Evolutionary conservation across 805 yeast genomes (phyloP).

Genomic region (Lachancea cidri): DNA sequence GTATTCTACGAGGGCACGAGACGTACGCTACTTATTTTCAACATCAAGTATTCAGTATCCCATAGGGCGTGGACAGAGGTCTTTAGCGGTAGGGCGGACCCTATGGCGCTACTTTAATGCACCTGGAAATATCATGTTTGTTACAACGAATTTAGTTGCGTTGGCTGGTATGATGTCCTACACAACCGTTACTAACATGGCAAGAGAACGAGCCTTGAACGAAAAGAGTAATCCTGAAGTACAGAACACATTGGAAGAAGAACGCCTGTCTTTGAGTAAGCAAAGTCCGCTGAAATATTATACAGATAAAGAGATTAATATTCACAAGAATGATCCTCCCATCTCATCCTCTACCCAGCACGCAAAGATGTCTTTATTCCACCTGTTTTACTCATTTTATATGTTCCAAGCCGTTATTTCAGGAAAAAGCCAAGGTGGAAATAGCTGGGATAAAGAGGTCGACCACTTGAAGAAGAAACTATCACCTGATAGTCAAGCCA

Average conservation of each 20-base stretch:
- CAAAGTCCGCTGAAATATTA: slow-evolving; percentile 8
- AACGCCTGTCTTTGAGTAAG: too few relatives aligned
- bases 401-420: slow-evolving; percentile 17
- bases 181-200: slow-evolving; percentile 25
- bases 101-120: slow-evolving; percentile 38
- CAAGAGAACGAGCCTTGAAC: slow-evolving; percentile 9
- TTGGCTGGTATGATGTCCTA: slow-evolving; percentile 33
- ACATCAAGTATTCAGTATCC: neutral
- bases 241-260: too few relatives aligned
- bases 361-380: slow-evolving; percentile 25
- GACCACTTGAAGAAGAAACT: slow-evolving; percentile 1
- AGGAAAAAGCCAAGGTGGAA: neutral
- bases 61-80: neutral
- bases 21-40: neutral
- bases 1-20: neutral
- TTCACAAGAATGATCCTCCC: slow-evolving; percentile 10
- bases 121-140: slow-evolving; percentile 36
- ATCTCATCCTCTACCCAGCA: slow-evolving; percentile 3
- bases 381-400: slow-evolving; percentile 26
- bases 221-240: slow-evolving; percentile 1
- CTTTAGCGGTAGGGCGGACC: slow-evolving; percentile 9
- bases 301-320: slow-evolving; percentile 11
- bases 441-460: slow-evolving; percentile 17
- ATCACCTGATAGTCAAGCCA: neutral
- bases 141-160: slow-evolving; percentile 34